phyloP scores from a whole-genome alignment of 2,329 filamentous ascomycete genomes.

The Alternaria incomplexa region DNA sequence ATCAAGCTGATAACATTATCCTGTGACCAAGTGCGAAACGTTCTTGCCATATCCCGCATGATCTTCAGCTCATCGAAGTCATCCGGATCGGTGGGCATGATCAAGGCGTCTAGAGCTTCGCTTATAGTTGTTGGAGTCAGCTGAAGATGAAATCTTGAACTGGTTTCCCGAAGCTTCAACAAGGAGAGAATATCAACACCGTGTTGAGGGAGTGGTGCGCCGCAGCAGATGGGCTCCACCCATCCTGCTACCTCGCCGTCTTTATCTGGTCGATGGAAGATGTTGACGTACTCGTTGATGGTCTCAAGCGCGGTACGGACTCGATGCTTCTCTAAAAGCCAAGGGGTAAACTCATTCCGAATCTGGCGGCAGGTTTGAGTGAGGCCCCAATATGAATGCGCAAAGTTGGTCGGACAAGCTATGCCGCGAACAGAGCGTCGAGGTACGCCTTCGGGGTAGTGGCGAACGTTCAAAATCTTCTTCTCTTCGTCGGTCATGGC shows the following conservation, averaged over 20 bases:
- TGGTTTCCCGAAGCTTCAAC: neutral
- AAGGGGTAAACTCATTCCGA: slow-evolving; percentile 5
- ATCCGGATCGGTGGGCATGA: neutral
- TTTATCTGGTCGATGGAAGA: slow-evolving; percentile 3
- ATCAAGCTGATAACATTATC: neutral
- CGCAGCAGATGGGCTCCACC: slow-evolving; percentile 6
- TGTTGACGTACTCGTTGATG: slow-evolving; percentile 8
- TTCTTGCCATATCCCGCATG: neutral
- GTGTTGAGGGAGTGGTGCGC: neutral
- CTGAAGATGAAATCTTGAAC: slow-evolving; percentile 1
- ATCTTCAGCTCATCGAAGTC: slow-evolving; percentile 3
- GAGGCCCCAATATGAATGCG: slow-evolving; percentile 11
- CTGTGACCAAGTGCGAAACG: neutral
- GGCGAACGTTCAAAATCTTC: slow-evolving; percentile 1
- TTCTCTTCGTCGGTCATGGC: slow-evolving; percentile 6
- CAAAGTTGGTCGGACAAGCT: slow-evolving; percentile 1
- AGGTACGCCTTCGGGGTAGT: slow-evolving; percentile 11
- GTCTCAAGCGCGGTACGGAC: slow-evolving; percentile 8
- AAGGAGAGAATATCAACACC: slow-evolving; percentile 6
- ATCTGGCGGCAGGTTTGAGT: slow-evolving; percentile 4
- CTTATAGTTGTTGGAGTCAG: neutral
- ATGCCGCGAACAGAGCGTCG: slow-evolving; percentile 6
- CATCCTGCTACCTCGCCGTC: neutral
- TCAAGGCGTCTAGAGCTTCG: neutral
- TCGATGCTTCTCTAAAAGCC: slow-evolving; percentile 4